A percentile compares a stretch with the other conserved stretches of the same genome.
phyloP scores from a whole-genome alignment of 345 rosid genomes.

The Citrus cavaleriei region DNA sequence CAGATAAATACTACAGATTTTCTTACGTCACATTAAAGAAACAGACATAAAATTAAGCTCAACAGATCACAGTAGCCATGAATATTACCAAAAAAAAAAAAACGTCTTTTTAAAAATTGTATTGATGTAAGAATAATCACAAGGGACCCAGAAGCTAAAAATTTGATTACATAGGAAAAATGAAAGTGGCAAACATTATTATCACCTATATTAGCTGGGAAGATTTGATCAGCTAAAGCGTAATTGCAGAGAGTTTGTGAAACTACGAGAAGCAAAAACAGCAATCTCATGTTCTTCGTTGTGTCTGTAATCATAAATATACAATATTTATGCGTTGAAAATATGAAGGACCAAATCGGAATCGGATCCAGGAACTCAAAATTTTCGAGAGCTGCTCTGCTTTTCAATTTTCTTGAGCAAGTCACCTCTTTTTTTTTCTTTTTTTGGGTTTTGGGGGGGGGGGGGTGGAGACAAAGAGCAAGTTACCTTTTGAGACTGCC shows the following conservation, averaged over 20 bases:
- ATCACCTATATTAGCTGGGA: slow-evolving; percentile 62
- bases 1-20: background rate
- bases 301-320: background rate
- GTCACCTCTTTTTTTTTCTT: background rate
- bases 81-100: background rate
- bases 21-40: background rate
- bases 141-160: background rate
- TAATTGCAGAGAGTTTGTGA: slow-evolving; percentile 17
- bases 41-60: background rate
- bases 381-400: background rate
- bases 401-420: background rate
- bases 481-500: background rate
- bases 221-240: slow-evolving; percentile 62
- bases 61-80: background rate
- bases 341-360: background rate
- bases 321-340: background rate
- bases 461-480: background rate
- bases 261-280: slow-evolving; percentile 19
- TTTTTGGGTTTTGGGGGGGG: too few species aligned
- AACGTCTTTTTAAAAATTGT: background rate
- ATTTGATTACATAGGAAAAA: background rate
- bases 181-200: background rate
- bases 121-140: background rate
- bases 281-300: slow-evolving; percentile 7
- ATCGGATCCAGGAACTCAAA: background rate